Conservation (phyloP, 2,329 filamentous ascomycete species). For the Aspergillus sp. region DNA sequence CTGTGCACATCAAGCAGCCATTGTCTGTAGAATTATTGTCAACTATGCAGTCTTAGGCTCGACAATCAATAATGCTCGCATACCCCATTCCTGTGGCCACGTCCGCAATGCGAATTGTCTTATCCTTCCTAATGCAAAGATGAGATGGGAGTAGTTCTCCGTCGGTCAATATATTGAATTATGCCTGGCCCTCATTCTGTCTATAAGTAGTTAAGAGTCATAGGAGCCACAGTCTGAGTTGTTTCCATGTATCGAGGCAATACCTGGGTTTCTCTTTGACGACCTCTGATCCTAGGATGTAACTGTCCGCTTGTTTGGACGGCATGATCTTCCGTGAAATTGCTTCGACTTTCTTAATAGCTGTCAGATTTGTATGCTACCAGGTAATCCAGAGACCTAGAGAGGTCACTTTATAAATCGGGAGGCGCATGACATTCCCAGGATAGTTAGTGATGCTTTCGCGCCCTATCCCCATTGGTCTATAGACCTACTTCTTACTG, state of each 20-base stretch:
- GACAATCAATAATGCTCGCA: not conserved
- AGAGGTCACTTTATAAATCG: not conserved
- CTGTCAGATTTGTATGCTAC: not conserved
- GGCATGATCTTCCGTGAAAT: not conserved
- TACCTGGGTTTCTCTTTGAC: not conserved
- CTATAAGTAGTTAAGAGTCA: not conserved
- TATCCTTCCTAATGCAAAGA: not conserved
- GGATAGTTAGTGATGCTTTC: not conserved
- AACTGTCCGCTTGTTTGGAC: not conserved
- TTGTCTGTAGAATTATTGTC: not conserved
- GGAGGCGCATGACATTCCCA: not conserved
- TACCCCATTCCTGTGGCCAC: not conserved
- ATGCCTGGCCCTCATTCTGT: not conserved
- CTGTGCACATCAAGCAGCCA: not conserved
- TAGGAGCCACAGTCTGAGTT: not conserved
- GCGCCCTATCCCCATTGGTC: not conserved
- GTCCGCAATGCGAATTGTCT: not conserved
- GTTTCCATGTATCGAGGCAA: not conserved
- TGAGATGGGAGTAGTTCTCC: not conserved
- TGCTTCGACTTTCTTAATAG: not conserved
- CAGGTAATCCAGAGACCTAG: not conserved
- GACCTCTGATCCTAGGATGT: not conserved
- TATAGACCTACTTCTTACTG: not conserved
- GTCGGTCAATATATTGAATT: not conserved
- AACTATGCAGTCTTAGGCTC: not conserved